Conservation (phyloP, 495 filamentous ascomycete species). For the Penicillium angulare region DNA sequence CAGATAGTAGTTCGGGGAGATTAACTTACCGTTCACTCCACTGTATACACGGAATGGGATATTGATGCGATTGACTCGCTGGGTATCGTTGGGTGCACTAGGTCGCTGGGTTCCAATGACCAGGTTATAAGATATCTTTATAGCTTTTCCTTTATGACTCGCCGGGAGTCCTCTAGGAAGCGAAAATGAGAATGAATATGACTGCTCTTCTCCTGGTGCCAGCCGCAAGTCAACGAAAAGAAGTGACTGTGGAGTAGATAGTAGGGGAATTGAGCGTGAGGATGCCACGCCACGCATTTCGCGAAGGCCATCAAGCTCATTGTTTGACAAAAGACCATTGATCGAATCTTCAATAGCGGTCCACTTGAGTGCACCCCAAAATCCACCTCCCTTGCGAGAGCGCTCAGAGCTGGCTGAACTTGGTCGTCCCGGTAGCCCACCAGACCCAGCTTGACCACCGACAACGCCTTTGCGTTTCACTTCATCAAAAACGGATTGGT, state of each 20-base stretch:
- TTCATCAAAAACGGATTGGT: slow-evolving; percentile 87
- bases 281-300: slow-evolving; percentile 84
- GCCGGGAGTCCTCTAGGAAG: slow-evolving; percentile 86
- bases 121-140: slow-evolving; percentile 89
- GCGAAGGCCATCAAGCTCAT: slow-evolving; percentile 86
- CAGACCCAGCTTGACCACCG: slow-evolving; percentile 75
- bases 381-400: slow-evolving; percentile 70
- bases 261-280: slow-evolving; percentile 78
- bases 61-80: slow-evolving; percentile 83
- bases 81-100: slow-evolving; percentile 70
- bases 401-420: slow-evolving; percentile 50
- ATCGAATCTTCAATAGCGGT: slow-evolving; percentile 84
- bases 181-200: slow-evolving; percentile 80
- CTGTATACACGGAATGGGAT: slow-evolving; percentile 94
- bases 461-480: slow-evolving; percentile 92
- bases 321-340: slow-evolving; percentile 77
- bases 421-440: slow-evolving; percentile 53
- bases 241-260: slow-evolving; percentile 95
- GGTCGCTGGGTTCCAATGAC: slow-evolving; percentile 90
- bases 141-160: slow-evolving; percentile 86
- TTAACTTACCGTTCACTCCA: slow-evolving; percentile 68
- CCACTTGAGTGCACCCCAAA: slow-evolving; percentile 84
- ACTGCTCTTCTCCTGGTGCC: slow-evolving; percentile 83
- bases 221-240: slow-evolving; percentile 91
- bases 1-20: neutral